phyloP scores from a whole-genome alignment of 2,329 filamentous ascomycete genomes.

The Penicillium expansum region DNA sequence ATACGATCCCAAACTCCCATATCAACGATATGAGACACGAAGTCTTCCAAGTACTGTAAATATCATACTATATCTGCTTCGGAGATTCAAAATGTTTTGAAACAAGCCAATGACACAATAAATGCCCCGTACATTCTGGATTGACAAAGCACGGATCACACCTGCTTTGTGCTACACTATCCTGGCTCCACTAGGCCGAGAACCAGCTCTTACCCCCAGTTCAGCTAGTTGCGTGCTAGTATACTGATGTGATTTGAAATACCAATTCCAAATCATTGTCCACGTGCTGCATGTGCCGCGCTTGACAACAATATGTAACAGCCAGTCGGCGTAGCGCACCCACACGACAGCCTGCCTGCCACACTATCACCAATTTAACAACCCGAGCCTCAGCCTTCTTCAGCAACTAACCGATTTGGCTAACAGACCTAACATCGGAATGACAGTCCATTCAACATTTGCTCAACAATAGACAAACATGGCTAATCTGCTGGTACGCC shows the following conservation, averaged over 20 bases:
- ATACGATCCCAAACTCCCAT: no score
- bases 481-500: background rate
- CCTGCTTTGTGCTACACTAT: background rate
- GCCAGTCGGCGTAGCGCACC: background rate
- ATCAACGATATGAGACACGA: no score
- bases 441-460: background rate
- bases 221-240: background rate
- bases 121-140: background rate
- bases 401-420: constrained; percentile 1
- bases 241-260: background rate
- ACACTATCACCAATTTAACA: background rate
- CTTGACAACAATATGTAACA: background rate
- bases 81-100: background rate
- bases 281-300: background rate
- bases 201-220: background rate
- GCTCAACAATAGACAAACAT: background rate
- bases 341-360: background rate
- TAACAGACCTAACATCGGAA: background rate
- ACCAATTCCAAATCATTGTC: background rate
- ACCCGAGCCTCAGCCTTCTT: background rate
- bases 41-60: background rate
- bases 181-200: background rate
- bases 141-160: no score
- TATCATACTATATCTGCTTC: background rate
- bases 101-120: background rate